phyloP scores from a whole-genome alignment of 768 basidiomycete genomes.

The Bullera alba region DNA sequence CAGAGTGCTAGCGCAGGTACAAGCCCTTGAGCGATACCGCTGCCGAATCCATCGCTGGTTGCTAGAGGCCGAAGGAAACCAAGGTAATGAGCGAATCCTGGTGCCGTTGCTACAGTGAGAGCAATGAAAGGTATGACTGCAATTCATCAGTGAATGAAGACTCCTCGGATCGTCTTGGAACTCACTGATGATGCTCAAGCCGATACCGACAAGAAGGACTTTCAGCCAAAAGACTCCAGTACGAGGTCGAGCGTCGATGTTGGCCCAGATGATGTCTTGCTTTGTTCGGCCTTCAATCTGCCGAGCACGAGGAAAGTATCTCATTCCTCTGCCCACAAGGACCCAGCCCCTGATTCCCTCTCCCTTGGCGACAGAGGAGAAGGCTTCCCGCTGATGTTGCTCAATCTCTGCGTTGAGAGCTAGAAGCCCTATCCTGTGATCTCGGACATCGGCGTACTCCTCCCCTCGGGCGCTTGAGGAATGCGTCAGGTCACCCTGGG shows the following conservation, averaged over 20 bases:
- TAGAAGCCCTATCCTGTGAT: constrained; percentile 65
- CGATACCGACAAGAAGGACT: constrained; percentile 51
- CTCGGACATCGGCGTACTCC: constrained; percentile 64
- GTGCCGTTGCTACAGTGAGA: constrained; percentile 61
- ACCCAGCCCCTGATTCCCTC: constrained; percentile 63
- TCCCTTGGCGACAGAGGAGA: constrained; percentile 67
- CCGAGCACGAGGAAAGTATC: constrained; percentile 58
- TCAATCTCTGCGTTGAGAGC: constrained; percentile 65
- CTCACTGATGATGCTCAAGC: constrained; percentile 61
- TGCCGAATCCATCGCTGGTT: constrained; percentile 52
- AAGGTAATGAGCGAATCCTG: constrained; percentile 65
- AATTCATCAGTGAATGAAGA: constrained; percentile 3
- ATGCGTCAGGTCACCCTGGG: background rate
- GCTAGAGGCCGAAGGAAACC: constrained; percentile 58
- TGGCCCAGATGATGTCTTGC: constrained; percentile 75
- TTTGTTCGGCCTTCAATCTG: constrained; percentile 72
- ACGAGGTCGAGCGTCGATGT: constrained; percentile 55
- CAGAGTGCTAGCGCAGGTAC: constrained; percentile 61
- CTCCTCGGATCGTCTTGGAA: too few species aligned
- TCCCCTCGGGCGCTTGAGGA: constrained; percentile 47
- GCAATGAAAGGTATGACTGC: constrained; percentile 67
- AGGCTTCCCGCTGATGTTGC: constrained; percentile 61
- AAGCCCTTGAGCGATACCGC: constrained; percentile 62
- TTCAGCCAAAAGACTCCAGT: constrained; percentile 57
- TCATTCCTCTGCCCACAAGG: constrained; percentile 63